phyloP scores from a whole-genome alignment of 1,284 basidiomycete species.

The Marasmius sp. region DNA sequence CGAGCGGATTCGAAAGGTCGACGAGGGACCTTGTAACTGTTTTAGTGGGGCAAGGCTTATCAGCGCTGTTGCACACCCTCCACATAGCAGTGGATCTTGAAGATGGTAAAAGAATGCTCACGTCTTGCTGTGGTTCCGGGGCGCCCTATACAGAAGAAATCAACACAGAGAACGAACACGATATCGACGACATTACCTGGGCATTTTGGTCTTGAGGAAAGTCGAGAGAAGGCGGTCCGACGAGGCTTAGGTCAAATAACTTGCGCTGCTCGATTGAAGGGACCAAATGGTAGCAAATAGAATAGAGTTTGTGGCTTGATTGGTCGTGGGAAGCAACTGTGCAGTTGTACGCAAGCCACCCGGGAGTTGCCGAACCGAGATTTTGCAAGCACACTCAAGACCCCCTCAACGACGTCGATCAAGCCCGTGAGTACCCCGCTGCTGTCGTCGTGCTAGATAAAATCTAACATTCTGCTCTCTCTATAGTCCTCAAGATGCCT shows the following conservation, averaged over 20 bases:
- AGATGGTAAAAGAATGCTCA: constrained; percentile 46
- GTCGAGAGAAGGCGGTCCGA: constrained; percentile 31
- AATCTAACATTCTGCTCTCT: constrained; percentile 17
- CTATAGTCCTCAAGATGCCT: constrained; percentile 83
- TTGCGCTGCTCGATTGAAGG: neutral
- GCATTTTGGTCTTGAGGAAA: constrained; percentile 72
- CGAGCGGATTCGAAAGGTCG: constrained; percentile 97
- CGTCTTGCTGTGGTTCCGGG: constrained; percentile 89
- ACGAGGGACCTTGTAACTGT: constrained; percentile 97
- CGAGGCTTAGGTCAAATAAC: neutral
- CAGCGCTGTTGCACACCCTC: constrained; percentile 61
- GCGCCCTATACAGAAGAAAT: constrained; percentile 60
- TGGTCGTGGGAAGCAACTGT: neutral
- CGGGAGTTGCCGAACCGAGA: constrained; percentile 38
- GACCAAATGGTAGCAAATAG: constrained; percentile 33
- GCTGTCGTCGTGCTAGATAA: constrained; percentile 22
- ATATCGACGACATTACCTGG: constrained; percentile 57
- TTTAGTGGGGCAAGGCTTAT: constrained; percentile 61
- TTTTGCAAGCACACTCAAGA: constrained; percentile 31
- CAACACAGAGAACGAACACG: constrained; percentile 28
- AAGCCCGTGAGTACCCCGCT: constrained; percentile 41
- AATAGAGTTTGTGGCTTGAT: constrained; percentile 16
- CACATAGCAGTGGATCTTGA: constrained; percentile 68
- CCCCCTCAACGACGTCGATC: constrained; percentile 41
- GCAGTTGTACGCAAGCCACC: constrained; percentile 36